Percentiles rank a stretch among this genome's conserved stretches.
phyloP scores from a whole-genome alignment of 2,329 filamentous ascomycete species.

The Sordariomycetes sp. region DNA sequence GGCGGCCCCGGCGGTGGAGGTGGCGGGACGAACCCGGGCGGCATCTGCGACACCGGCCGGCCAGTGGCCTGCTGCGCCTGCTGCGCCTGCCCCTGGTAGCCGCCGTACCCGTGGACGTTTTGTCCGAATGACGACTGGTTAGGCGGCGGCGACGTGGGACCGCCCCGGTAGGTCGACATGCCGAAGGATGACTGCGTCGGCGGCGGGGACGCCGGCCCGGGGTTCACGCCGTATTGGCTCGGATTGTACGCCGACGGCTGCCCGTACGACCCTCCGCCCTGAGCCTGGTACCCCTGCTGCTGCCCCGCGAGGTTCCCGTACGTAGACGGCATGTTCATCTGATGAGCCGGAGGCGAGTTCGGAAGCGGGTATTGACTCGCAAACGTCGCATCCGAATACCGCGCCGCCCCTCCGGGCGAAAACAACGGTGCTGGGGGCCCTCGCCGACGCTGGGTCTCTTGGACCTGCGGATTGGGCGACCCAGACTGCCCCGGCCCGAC shows the following conservation, averaged over 20 bases:
- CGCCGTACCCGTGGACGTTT: constrained; percentile 21
- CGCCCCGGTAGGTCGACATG: constrained; percentile 21
- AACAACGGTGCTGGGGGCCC: constrained; percentile 35
- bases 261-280: constrained; percentile 31
- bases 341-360: constrained; percentile 42
- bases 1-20: constrained; percentile 54
- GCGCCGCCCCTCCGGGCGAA: constrained; percentile 31
- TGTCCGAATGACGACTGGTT: constrained; percentile 42
- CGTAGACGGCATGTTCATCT: constrained; percentile 23
- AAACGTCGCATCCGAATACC: constrained; percentile 44
- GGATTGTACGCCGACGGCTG: constrained; percentile 44
- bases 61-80: constrained; percentile 17
- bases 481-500: constrained; percentile 50
- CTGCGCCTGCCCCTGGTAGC: constrained; percentile 27
- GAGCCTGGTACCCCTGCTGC: constrained; percentile 24
- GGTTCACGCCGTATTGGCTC: constrained; percentile 46
- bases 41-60: constrained; percentile 25
- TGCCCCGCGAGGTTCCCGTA: constrained; percentile 14
- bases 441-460: constrained; percentile 12
- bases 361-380: constrained; percentile 49
- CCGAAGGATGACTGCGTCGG: constrained; percentile 46
- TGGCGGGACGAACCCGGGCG: constrained; percentile 50
- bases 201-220: constrained; percentile 50
- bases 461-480: constrained; percentile 16
- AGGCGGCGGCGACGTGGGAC: constrained; percentile 37